Percentiles rank a stretch among this genome's conserved stretches.
phyloP scores from a whole-genome alignment of 495 filamentous ascomycete species.

The Tuber calosporum region DNA sequence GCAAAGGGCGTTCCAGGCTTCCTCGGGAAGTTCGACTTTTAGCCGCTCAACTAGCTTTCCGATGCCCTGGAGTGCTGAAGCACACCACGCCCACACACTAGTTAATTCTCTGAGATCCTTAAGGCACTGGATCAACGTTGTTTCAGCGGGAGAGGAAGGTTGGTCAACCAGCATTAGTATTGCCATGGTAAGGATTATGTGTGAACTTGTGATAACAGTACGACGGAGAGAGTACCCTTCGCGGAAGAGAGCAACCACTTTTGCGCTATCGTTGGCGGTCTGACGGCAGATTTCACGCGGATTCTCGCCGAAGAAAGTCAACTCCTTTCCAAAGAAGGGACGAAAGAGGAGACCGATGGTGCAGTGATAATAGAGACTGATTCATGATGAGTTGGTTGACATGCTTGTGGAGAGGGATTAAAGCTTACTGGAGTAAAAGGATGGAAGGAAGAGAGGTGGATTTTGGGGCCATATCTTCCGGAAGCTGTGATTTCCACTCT shows the following conservation, averaged over 20 bases:
- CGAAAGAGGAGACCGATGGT: constrained; percentile 59
- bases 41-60: constrained; percentile 11
- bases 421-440: constrained; percentile 58
- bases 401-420: constrained; percentile 11
- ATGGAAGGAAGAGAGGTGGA: constrained; percentile 56
- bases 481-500: constrained; percentile 58
- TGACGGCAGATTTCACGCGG: constrained; percentile 58
- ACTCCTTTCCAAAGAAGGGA: constrained; percentile 56
- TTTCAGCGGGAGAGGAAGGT: constrained; percentile 16
- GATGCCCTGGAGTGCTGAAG: constrained; percentile 19
- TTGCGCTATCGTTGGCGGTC: constrained; percentile 54
- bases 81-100: constrained; percentile 30
- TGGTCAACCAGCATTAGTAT: constrained; percentile 30
- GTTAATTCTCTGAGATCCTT: constrained; percentile 30
- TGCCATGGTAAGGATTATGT: constrained; percentile 28
- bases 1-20: constrained; percentile 17
- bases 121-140: constrained; percentile 16
- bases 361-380: constrained; percentile 61
- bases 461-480: constrained; percentile 52
- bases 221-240: constrained; percentile 21
- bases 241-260: constrained; percentile 19
- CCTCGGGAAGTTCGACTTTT: constrained; percentile 24
- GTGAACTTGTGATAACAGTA: constrained; percentile 30
- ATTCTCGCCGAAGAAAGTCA: constrained; percentile 52
- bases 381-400: constrained; percentile 17